Evolutionary conservation across 78 protist species (phyloP), one percentile per base, ranked within the genome.

Genomic region (Dictyostelium capitatum): DNA sequence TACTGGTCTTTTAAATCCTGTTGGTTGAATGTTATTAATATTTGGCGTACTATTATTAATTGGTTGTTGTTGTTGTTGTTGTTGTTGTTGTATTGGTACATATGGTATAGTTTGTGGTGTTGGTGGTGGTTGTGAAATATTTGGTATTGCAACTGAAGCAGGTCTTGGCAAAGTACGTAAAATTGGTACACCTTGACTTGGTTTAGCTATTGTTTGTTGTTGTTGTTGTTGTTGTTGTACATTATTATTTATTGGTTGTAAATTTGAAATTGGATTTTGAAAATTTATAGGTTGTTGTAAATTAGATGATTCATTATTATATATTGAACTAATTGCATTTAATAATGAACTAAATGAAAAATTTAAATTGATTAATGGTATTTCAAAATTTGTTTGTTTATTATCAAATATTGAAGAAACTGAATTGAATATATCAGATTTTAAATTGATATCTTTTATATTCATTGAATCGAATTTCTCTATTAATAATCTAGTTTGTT

Each of bases 311-410:
- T 48, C 50, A 6, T 8, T 17, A 15, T 25, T 50, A 50, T 77
- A 65, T 50, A 50, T 50, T 37, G 51, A 37, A 37, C 15, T 15
- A 4, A 77, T 28, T 0, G 17, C 17, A 8, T 17, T 46, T 41
- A 72, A 43, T 51, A 77, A 50, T 28, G 65, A 50, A 77, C 28
- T 50, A 0, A 77, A 50, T 50, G 82, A 77, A 12, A 77, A 50
- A 12, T 77, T 28, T 14, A 77, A 50, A 51, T 77, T 77, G 3
- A 77, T 77, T 50, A 77, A 50, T 14, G 82, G 82, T 11, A 77
- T 77, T 50, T 77, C 82, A 25, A 77, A 77, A 37, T 51, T 28
- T n/a, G 6, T 3, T 4, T 20, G 23, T 20, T 30, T 32, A n/a
- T 28, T n/a, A 30, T 72, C 79, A 23, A 72, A 72, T 72, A n/a